Evolutionary conservation across 2,329 filamentous ascomycete species (phyloP).

Genomic region (Venturia oleaginea): DNA sequence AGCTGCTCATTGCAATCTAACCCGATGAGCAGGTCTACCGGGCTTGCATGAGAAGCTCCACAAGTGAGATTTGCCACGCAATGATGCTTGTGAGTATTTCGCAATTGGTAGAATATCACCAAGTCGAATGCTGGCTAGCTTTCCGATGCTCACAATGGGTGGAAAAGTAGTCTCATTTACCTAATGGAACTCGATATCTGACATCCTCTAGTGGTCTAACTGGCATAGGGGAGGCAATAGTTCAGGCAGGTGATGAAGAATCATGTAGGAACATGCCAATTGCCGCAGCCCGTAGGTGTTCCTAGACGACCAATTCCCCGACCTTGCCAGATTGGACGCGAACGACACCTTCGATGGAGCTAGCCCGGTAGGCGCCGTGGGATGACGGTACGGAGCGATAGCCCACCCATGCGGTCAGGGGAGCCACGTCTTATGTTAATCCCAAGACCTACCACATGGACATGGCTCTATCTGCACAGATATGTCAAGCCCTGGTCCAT

Average conservation of each 20-base stretch:
- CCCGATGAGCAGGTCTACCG: background rate
- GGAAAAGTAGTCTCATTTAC: background rate
- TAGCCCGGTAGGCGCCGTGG: background rate
- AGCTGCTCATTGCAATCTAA: background rate
- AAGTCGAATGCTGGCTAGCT: background rate
- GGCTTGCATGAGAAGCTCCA: background rate
- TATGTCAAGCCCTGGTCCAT: background rate
- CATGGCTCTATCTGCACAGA: background rate
- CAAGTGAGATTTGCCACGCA: background rate
- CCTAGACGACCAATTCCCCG: background rate
- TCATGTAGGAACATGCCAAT: background rate
- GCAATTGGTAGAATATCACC: background rate
- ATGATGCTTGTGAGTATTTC: background rate
- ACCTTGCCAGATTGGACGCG: background rate
- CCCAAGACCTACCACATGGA: background rate
- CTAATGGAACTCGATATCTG: background rate
- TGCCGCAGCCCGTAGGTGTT: background rate
- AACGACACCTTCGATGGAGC: background rate
- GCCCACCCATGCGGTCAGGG: background rate
- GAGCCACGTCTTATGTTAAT: background rate
- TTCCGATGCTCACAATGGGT: background rate
- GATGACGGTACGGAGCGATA: background rate
- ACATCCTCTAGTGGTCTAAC: background rate
- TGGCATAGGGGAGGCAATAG: too few relatives aligned
- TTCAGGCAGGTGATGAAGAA: background rate